These are phyloP conservation scores for Clohesyomyces aquaticus DNA, from an alignment of 495 filamentous ascomycete species.

Conservation along the genomic window DNA sequence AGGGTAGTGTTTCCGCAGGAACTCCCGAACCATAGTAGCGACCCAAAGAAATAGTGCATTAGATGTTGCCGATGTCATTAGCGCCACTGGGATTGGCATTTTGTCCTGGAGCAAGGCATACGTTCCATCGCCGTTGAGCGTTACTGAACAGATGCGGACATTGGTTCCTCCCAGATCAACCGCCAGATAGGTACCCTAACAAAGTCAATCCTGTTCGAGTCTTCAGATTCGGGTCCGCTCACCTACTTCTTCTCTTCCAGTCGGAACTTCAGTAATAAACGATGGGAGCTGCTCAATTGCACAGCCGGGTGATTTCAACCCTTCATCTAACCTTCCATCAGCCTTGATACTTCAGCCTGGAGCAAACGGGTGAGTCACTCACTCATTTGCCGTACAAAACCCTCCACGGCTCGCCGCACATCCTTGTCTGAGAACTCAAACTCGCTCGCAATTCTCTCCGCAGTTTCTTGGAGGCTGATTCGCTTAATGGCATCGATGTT, in stretches of 20 bases:
- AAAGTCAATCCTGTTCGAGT: background rate
- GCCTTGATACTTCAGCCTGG: background rate
- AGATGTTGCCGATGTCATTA: conserved; percentile 83
- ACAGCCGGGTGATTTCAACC: background rate
- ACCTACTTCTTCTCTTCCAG: conserved; percentile 5
- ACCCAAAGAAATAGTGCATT: conserved; percentile 97
- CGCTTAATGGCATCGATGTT: too few relatives aligned
- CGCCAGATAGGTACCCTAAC: conserved; percentile 79
- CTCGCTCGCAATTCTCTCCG: background rate
- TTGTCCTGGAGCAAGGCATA: conserved; percentile 53
- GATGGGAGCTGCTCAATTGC: conserved; percentile 1
- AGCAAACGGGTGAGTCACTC: background rate
- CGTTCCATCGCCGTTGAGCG: conserved; percentile 75
- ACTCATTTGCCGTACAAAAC: background rate
- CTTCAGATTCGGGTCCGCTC: conserved; percentile 37
- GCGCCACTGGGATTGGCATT: conserved; percentile 95
- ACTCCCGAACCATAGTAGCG: conserved; percentile 91
- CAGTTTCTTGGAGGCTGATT: background rate
- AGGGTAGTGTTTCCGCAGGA: conserved; percentile 82
- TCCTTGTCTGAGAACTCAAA: conserved; percentile 1
- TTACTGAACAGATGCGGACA: conserved; percentile 94
- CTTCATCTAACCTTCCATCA: conserved; percentile 4
- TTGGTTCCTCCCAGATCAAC: conserved; percentile 99
- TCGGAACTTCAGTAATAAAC: background rate
- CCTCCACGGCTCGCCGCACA: background rate